phyloP scores from a whole-genome alignment of 495 filamentous ascomycete genomes.

The Acidiella bohemica region DNA sequence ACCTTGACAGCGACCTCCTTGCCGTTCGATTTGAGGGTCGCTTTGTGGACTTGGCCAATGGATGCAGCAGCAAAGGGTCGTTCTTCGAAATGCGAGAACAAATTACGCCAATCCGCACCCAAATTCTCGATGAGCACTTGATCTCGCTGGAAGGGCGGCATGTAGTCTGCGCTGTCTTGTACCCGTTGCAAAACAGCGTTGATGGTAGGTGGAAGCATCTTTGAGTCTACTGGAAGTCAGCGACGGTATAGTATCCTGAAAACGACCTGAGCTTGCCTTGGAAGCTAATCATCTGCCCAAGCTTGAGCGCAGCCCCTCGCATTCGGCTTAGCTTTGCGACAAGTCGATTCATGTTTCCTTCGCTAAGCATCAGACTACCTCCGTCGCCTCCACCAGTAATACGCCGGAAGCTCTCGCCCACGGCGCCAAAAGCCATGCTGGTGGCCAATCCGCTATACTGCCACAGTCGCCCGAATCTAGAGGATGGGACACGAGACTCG shows the following conservation, averaged over 20 bases:
- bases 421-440: constrained; percentile 90
- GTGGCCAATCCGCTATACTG: constrained; percentile 88
- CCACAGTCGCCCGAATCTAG: constrained; percentile 74
- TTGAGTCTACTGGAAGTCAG: constrained; percentile 48
- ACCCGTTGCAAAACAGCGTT: constrained; percentile 82
- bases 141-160: constrained; percentile 85
- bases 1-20: constrained; percentile 83
- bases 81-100: constrained; percentile 77
- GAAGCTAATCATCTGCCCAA: constrained; percentile 95
- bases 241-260: neutral
- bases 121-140: constrained; percentile 66
- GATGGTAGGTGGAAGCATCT: constrained; percentile 78
- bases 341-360: constrained; percentile 79
- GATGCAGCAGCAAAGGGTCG: constrained; percentile 92
- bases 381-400: constrained; percentile 42
- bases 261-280: constrained; percentile 43
- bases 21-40: constrained; percentile 60
- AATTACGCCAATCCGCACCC: constrained; percentile 69
- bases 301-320: constrained; percentile 94
- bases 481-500: constrained; percentile 83
- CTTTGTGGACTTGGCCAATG: constrained; percentile 90
- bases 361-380: constrained; percentile 75
- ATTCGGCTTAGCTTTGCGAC: constrained; percentile 87
- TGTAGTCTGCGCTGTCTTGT: constrained; percentile 94
- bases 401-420: constrained; percentile 68